Evolutionary conservation across 257 asterid genomes (phyloP), one percentile per base, ranked within the genome.

Genomic region (Salvia splendens): DNA sequence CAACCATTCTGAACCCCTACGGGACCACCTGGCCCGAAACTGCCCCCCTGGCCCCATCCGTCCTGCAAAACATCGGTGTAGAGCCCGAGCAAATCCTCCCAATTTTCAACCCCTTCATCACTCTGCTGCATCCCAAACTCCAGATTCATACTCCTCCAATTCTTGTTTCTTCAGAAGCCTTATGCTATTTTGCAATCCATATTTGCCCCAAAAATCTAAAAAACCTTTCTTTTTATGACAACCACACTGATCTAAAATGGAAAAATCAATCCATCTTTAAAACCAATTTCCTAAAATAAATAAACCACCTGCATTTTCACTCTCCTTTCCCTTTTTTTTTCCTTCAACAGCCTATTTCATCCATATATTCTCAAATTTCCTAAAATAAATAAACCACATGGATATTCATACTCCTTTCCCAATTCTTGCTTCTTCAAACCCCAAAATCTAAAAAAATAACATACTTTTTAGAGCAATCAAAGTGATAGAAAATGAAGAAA

Each of bases 61-160:
- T 73, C 79, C 60, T 70, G 77, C 20, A 80, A 38, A 57, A 81
- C 48, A 15, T 64, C 79, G 6, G 71, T 60, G 73, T 73, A 81
- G 8, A 78, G 49, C 69, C 77, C 83, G 3, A 78, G 47, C 81
- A 81, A 70, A 30, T 81, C 86, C 60, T 73, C 59, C 86, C 86
- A 81, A 53, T 69, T 73, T 73, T 68, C 68, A 8, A 36, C 71
- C 43, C 50, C 61, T 12, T 5, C 15, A 55, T 40, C 64, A 49
- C 67, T 69, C 49, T 65, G 76, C 55, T 4, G 89, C 88, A 69
- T 68, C 60, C 83, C 85, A 74, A 42, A 53, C 75, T 84, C 88
- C 79, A 73, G 75, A 80, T 77, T 76, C 89, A 84, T 85, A 57
- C 57, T 77, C 45, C 41, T n/a, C n/a, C 55, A 14, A 8, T 30